phyloP scores from a whole-genome alignment of 768 basidiomycete genomes.

The Boletus rufocinnamomeus region DNA sequence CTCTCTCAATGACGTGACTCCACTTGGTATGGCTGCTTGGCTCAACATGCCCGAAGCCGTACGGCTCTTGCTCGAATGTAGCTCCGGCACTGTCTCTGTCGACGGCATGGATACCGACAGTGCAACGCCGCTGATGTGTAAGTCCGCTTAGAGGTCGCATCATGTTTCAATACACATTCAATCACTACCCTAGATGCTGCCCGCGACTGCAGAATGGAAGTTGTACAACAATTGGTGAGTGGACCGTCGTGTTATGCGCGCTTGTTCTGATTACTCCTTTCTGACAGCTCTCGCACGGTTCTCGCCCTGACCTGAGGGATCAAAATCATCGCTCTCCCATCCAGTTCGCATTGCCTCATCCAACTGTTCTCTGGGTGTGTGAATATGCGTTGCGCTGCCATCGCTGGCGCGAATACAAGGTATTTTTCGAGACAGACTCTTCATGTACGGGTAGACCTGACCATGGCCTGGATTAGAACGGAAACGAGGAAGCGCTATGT shows the following conservation, averaged over 20 bases:
- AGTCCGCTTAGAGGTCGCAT: constrained; percentile 31
- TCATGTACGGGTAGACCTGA: constrained; percentile 11
- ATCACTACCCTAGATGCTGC: constrained; percentile 60
- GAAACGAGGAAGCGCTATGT: constrained; percentile 33
- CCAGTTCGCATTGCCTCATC: constrained; percentile 66
- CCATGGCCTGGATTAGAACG: constrained; percentile 24
- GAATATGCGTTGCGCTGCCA: constrained; percentile 63
- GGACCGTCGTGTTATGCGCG: constrained; percentile 2
- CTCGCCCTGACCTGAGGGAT: constrained; percentile 73
- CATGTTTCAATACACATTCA: not conserved
- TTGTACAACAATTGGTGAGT: constrained; percentile 65
- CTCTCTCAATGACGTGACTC: constrained; percentile 72
- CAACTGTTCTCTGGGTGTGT: constrained; percentile 67
- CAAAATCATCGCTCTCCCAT: constrained; percentile 70
- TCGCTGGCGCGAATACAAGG: constrained; percentile 61
- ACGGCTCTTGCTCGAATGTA: constrained; percentile 62
- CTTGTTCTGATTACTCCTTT: constrained; percentile 8
- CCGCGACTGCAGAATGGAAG: constrained; percentile 67
- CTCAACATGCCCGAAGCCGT: constrained; percentile 64
- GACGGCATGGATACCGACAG: constrained; percentile 75
- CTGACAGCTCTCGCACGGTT: constrained; percentile 57
- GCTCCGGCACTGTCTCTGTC: constrained; percentile 62
- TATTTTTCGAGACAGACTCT: constrained; percentile 29
- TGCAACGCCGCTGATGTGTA: constrained; percentile 85
- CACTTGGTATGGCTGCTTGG: constrained; percentile 80